These are phyloP conservation scores for Aristolochia fimbriata DNA, from an alignment of 164 flowering plant genomes.

Conservation along the genomic window DNA sequence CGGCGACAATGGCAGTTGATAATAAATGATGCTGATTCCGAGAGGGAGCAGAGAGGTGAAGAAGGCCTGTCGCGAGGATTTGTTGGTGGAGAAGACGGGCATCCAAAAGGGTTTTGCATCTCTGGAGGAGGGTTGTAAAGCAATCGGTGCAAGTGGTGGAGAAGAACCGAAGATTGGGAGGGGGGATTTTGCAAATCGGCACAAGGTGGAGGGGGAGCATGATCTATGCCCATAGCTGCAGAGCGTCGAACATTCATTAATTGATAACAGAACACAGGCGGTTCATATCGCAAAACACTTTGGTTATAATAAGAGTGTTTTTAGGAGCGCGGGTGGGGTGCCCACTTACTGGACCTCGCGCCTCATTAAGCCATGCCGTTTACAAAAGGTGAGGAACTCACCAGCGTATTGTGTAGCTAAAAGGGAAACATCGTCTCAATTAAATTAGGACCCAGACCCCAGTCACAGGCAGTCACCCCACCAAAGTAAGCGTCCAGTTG, in stretches of 20 bases:
- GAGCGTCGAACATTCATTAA: constrained; percentile 5
- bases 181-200: neutral
- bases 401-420: no score
- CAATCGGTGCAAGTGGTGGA: neutral
- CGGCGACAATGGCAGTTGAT: constrained; percentile 10
- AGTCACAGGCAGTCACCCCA: no score
- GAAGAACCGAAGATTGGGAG: neutral
- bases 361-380: no score
- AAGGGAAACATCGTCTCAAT: no score
- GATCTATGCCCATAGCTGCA: constrained; percentile 2
- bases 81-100: constrained; percentile 29
- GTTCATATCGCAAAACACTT: no score
- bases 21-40: neutral
- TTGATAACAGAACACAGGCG: neutral
- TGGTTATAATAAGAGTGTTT: no score
- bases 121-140: constrained; percentile 8
- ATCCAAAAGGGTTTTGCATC: constrained; percentile 18
- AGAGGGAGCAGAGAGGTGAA: neutral
- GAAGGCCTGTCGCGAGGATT: constrained; percentile 18
- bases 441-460: no score
- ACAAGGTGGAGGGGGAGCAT: constrained; percentile 3
- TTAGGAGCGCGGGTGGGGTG: no score
- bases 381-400: no score
- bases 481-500: no score
- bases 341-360: no score